Percentiles rank a stretch among this genome's conserved stretches.
phyloP scores from a whole-genome alignment of 345 rosid species.

The Euphorbia tirucalli region DNA sequence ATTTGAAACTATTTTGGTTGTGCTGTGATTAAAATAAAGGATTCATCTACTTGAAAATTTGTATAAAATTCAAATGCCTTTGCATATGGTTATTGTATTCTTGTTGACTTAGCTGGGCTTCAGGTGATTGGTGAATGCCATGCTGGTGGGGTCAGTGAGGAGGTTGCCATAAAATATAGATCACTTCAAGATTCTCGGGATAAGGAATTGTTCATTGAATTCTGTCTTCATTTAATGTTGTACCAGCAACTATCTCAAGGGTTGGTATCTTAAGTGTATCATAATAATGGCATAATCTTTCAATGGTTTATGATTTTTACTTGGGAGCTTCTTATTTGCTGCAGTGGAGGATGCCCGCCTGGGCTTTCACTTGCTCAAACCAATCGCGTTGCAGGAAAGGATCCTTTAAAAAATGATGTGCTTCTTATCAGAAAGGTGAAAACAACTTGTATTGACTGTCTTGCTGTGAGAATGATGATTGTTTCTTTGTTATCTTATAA shows the following conservation, averaged over 20 bases:
- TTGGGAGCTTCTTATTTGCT: conserved; percentile 28
- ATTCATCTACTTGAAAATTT: neutral
- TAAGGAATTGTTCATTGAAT: conserved; percentile 68
- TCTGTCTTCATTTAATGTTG: conserved; percentile 70
- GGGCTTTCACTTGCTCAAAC: conserved; percentile 86
- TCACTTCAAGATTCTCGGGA: conserved; percentile 49
- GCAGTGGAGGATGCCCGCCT: conserved; percentile 75
- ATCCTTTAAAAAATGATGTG: conserved; percentile 56
- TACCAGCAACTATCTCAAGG: conserved; percentile 73
- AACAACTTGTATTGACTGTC: conserved; percentile 17
- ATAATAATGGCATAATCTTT: conserved; percentile 2
- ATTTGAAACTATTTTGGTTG: neutral
- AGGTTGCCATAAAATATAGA: conserved; percentile 63
- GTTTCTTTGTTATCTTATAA: neutral
- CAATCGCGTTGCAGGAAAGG: conserved; percentile 71
- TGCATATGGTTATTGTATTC: conserved; percentile 7
- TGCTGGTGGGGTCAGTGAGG: conserved; percentile 57
- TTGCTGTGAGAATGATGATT: neutral
- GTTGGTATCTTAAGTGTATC: conserved; percentile 41
- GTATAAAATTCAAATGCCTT: neutral
- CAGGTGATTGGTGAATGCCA: conserved; percentile 94
- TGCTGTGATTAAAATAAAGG: neutral
- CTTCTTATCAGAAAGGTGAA: conserved; percentile 76
- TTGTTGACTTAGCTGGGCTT: conserved; percentile 25
- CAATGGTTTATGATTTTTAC: conserved; percentile 16